phyloP scores from a whole-genome alignment of 225 moss, liverwort and hornwort species.

The Polytrichum commune region DNA sequence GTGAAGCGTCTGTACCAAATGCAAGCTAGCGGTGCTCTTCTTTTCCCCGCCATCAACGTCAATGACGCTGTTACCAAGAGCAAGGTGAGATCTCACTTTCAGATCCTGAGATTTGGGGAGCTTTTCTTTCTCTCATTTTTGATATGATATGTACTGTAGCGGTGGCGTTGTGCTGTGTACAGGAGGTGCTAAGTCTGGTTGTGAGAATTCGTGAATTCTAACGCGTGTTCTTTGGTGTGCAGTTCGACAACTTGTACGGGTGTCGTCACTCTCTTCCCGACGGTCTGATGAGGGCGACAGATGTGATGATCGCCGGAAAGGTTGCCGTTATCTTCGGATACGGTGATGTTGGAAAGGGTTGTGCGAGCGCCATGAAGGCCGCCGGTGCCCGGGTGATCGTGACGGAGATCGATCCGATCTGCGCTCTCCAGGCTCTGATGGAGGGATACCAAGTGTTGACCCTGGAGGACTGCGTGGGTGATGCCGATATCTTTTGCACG shows the following conservation, averaged over 20 bases:
- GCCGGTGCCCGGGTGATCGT: constrained; percentile 81
- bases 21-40: constrained; percentile 61
- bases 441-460: constrained; percentile 66
- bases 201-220: too few species aligned
- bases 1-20: constrained; percentile 97
- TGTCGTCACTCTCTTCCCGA: constrained; percentile 93
- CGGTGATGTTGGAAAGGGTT: constrained; percentile 91
- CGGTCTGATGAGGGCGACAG: constrained; percentile 94
- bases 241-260: constrained; percentile 95
- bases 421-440: constrained; percentile 90
- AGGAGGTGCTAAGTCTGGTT: too few species aligned
- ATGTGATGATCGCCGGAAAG: constrained; percentile 95
- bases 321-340: constrained; percentile 78
- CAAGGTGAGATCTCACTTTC: constrained; percentile 22
- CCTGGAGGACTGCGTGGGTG: constrained; percentile 59
- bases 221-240: constrained; percentile 3
- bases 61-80: constrained; percentile 98
- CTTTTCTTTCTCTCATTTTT: too few species aligned
- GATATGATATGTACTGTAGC: too few species aligned
- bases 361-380: constrained; percentile 86
- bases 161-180: too few species aligned
- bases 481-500: constrained; percentile 83
- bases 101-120: too few species aligned
- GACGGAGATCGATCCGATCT: constrained; percentile 93
- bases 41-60: constrained; percentile 93